Evolutionary conservation across 345 rosid genomes (phyloP).

Genomic region (Barbarea vulgaris): DNA sequence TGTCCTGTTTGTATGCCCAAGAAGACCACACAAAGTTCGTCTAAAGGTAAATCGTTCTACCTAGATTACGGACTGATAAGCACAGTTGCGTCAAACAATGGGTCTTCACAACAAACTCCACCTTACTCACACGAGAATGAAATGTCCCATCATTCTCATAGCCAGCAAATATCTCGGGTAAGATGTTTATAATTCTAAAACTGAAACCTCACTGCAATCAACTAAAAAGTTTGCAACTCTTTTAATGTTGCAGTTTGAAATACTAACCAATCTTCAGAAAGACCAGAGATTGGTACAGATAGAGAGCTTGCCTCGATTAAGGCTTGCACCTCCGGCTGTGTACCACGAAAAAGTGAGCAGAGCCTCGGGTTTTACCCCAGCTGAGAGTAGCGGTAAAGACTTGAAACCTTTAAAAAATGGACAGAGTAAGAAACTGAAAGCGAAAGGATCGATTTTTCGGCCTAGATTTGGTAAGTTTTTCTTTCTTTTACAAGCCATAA

Average conservation of each 20-base stretch:
- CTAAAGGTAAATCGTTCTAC: slow-evolving; percentile 61
- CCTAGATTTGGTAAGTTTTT: slow-evolving; percentile 76
- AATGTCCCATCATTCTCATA: slow-evolving; percentile 54
- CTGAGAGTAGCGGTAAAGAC: slow-evolving; percentile 60
- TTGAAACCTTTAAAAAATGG: slow-evolving; percentile 47
- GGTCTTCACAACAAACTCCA: slow-evolving; percentile 50
- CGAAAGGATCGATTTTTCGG: slow-evolving; percentile 71
- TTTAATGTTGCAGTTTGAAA: slow-evolving; percentile 69
- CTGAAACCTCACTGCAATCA: background rate
- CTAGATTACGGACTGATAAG: slow-evolving; percentile 63
- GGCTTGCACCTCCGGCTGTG: slow-evolving; percentile 86
- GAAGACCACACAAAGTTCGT: slow-evolving; percentile 61
- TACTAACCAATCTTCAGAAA: slow-evolving; percentile 68
- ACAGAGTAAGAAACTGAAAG: slow-evolving; percentile 53
- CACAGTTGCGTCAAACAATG: slow-evolving; percentile 47
- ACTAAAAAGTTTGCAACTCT: background rate
- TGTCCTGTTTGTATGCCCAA: slow-evolving; percentile 93
- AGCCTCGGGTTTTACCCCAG: slow-evolving; percentile 51
- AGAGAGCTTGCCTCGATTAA: slow-evolving; percentile 78
- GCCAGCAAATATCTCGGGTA: slow-evolving; percentile 86
- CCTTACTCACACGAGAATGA: slow-evolving; percentile 60
- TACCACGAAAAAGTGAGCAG: slow-evolving; percentile 90
- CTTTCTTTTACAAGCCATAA: slow-evolving; percentile 44
- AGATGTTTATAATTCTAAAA: slow-evolving; percentile 17
- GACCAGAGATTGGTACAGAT: slow-evolving; percentile 62